Percentiles rank a stretch among this genome's conserved stretches.
Conservation (phyloP, 345 rosid species). For the Atalantia buxifolia region DNA sequence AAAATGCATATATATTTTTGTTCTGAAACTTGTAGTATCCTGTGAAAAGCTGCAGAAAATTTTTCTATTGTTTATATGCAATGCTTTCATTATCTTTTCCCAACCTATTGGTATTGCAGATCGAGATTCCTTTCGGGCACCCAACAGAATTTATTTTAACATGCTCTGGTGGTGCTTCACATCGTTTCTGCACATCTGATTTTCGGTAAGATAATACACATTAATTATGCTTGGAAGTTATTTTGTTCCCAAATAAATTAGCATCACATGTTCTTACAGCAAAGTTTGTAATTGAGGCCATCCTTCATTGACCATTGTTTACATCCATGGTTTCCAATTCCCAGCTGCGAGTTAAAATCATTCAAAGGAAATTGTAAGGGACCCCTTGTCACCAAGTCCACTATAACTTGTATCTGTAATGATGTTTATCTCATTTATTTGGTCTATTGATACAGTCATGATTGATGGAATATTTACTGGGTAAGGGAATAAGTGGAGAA, state of each 20-base stretch:
- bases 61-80: not conserved
- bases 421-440: not conserved
- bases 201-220: slow-evolving; percentile 43
- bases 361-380: not conserved
- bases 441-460: not conserved
- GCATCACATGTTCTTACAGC: not conserved
- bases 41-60: not conserved
- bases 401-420: not conserved
- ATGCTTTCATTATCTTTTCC: not conserved
- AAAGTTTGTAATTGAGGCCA: not conserved
- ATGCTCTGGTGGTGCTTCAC: slow-evolving; percentile 69
- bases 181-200: slow-evolving; percentile 51
- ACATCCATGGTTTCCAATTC: not conserved
- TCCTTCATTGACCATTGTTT: not conserved
- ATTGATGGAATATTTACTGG: not conserved
- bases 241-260: not conserved
- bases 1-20: not conserved
- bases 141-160: slow-evolving; percentile 71
- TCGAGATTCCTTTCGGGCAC: slow-evolving; percentile 67
- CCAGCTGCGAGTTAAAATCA: not conserved
- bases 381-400: not conserved
- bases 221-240: not conserved
- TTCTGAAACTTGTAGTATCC: not conserved
- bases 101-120: slow-evolving; percentile 44
- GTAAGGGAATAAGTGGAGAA: not conserved